Conservation (phyloP, 2,329 filamentous ascomycete genomes). For the Exophiala oligosperma region DNA sequence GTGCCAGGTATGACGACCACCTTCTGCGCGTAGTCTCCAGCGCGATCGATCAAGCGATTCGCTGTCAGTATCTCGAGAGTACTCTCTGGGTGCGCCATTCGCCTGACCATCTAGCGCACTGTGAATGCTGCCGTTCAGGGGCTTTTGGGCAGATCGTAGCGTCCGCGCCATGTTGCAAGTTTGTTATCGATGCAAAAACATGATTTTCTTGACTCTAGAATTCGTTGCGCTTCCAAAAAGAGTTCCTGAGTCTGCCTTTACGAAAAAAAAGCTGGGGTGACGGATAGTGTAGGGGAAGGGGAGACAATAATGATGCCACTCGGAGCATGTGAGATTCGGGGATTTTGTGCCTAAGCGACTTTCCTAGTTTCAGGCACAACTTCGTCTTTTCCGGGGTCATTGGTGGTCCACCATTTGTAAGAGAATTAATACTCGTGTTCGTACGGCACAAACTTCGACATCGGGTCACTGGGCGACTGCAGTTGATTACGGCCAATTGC, state of each 20-base stretch:
- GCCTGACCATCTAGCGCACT: constrained; percentile 14
- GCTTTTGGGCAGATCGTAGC: constrained; percentile 12
- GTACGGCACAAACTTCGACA: no score
- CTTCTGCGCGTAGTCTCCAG: constrained; percentile 83
- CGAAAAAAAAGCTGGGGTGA: not conserved
- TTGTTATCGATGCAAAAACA: not conserved
- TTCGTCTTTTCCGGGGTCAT: not conserved
- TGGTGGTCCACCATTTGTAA: not conserved
- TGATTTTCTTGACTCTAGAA: not conserved
- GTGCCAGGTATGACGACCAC: constrained; percentile 89
- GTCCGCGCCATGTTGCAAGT: constrained; percentile 6
- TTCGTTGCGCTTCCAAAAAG: no score
- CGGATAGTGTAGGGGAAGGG: not conserved
- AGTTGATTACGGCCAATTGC: not conserved
- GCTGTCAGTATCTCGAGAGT: not conserved
- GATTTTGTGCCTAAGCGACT: not conserved
- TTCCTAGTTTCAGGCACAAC: not conserved
- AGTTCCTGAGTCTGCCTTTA: no score
- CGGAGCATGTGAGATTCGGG: constrained; percentile 7
- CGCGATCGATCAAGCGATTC: constrained; percentile 72
- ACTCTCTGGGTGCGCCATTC: not conserved
- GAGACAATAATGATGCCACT: constrained; percentile 15
- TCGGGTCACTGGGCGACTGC: no score
- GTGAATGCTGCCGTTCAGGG: constrained; percentile 1
- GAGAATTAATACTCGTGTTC: no score